phyloP scores from a whole-genome alignment of 2,329 filamentous ascomycete genomes.

The Alternaria ventricosa region DNA sequence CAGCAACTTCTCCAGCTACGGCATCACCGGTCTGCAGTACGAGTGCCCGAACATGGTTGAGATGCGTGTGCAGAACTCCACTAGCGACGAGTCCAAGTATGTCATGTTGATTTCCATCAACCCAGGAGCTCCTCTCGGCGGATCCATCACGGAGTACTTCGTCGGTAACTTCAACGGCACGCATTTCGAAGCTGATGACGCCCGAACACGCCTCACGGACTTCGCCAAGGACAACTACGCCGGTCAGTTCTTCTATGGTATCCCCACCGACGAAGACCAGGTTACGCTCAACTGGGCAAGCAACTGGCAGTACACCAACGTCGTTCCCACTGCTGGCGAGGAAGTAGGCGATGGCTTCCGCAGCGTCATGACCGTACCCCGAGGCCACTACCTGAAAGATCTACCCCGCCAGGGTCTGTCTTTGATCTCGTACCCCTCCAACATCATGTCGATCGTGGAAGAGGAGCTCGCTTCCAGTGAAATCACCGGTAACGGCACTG shows the following conservation, averaged over 20 bases:
- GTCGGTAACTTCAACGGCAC: slow-evolving; percentile 69
- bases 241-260: slow-evolving; percentile 59
- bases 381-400: slow-evolving; percentile 60
- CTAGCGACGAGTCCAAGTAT: slow-evolving; percentile 47
- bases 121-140: slow-evolving; percentile 63
- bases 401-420: slow-evolving; percentile 60
- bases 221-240: slow-evolving; percentile 64
- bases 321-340: slow-evolving; percentile 62
- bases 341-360: slow-evolving; percentile 54
- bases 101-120: slow-evolving; percentile 63
- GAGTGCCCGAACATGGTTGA: slow-evolving; percentile 69
- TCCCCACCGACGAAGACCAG: slow-evolving; percentile 51
- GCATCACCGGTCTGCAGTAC: slow-evolving; percentile 63
- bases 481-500: slow-evolving; percentile 56
- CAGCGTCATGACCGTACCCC: slow-evolving; percentile 60
- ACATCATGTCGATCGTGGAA: slow-evolving; percentile 58
- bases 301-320: slow-evolving; percentile 65
- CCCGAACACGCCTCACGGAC: slow-evolving; percentile 52
- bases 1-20: slow-evolving; percentile 64
- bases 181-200: slow-evolving; percentile 59
- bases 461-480: slow-evolving; percentile 52
- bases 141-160: slow-evolving; percentile 64
- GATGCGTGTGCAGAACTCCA: slow-evolving; percentile 54
- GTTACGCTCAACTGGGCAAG: slow-evolving; percentile 64
- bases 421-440: slow-evolving; percentile 59